Conservation (phyloP, 2,329 filamentous ascomycete species). For the Xylariaceae sp. region DNA sequence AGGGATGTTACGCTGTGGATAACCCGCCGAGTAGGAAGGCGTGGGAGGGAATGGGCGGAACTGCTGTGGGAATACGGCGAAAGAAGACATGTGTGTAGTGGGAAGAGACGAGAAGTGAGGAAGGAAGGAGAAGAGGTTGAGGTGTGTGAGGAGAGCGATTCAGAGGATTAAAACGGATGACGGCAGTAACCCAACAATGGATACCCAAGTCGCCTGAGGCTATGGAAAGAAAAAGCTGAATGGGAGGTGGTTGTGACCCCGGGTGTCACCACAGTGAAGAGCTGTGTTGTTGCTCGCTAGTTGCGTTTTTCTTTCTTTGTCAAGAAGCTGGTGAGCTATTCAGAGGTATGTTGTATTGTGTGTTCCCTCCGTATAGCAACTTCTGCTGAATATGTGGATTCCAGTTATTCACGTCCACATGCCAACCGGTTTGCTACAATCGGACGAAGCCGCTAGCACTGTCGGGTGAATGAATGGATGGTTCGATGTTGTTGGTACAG, state of each 20-base stretch:
- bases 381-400: not conserved
- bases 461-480: conserved; percentile 1
- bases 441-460: conserved; percentile 2
- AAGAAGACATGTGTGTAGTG: conserved; percentile 44
- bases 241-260: not conserved
- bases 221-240: conserved; percentile 22
- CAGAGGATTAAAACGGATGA: conserved; percentile 12
- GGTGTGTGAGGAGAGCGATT: conserved; percentile 8
- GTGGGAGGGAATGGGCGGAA: conserved; percentile 39
- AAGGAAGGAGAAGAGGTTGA: conserved; percentile 9
- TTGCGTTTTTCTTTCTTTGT: no score
- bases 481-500: conserved; percentile 24
- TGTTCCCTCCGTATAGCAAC: not conserved
- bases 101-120: conserved; percentile 22
- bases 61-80: conserved; percentile 31
- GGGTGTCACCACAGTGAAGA: not conserved
- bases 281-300: conserved; percentile 5
- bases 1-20: conserved; percentile 29
- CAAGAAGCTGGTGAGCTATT: no score
- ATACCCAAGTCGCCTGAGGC: not conserved
- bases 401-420: not conserved
- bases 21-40: conserved; percentile 32
- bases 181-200: conserved; percentile 12
- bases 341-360: no score
- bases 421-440: conserved; percentile 2